These are phyloP conservation scores for Cucurbita ficifolia DNA, from an alignment of 306 rosid species.

Conservation along the genomic window DNA sequence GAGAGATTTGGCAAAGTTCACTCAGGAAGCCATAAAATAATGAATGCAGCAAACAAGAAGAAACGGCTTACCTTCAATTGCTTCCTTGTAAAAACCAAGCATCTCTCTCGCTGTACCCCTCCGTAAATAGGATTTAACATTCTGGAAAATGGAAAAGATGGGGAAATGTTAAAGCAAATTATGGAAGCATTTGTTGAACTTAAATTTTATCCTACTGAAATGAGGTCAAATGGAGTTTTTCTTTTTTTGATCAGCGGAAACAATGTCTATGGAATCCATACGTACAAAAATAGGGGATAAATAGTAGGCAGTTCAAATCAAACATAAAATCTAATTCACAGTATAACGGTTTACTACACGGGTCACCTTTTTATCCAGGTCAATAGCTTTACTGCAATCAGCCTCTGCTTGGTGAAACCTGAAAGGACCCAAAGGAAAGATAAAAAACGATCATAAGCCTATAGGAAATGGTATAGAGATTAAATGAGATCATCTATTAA, in stretches of 20 bases:
- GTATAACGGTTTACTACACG: background rate
- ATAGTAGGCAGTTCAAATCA: too few species aligned
- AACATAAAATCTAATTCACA: background rate
- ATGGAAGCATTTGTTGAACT: background rate
- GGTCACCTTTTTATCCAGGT: slow-evolving; percentile 75
- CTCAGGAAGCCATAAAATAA: background rate
- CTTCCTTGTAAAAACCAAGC: slow-evolving; percentile 85
- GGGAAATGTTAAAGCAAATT: background rate
- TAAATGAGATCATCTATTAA: background rate
- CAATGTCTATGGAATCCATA: too few species aligned
- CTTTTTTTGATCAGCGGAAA: too few species aligned
- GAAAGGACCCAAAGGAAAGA: slow-evolving; percentile 11
- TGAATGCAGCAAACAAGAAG: background rate
- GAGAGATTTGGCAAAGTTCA: background rate
- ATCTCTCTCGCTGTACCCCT: slow-evolving; percentile 92
- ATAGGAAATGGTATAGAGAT: slow-evolving; percentile 5
- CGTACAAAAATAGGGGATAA: too few species aligned
- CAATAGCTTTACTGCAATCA: slow-evolving; percentile 72
- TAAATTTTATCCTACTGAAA: background rate
- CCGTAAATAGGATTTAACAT: slow-evolving; percentile 80
- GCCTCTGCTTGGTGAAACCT: slow-evolving; percentile 80
- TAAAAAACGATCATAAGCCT: slow-evolving; percentile 14
- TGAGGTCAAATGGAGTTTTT: background rate
- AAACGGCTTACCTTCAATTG: slow-evolving; percentile 62
- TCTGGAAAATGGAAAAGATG: slow-evolving; percentile 29